A percentile compares a stretch with the other conserved stretches of the same genome.
Evolutionary conservation across 2,329 filamentous ascomycete species (phyloP).

Genomic region (Colletotrichum falcatum): DNA sequence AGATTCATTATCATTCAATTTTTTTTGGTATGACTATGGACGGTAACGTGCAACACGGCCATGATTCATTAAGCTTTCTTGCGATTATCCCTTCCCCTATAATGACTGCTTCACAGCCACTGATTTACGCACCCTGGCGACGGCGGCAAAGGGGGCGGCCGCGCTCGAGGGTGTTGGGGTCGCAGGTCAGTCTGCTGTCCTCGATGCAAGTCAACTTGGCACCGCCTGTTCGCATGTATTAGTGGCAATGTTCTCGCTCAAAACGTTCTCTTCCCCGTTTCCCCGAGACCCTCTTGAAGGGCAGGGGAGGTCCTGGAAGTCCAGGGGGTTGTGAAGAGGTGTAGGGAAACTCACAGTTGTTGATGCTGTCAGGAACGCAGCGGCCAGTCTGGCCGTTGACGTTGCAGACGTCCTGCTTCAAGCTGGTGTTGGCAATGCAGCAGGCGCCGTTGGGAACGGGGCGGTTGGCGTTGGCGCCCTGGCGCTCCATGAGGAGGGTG

Average conservation of each 20-base stretch:
- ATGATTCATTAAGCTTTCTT: neutral
- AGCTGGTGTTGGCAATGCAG: slow-evolving; percentile 50
- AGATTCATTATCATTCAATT: neutral
- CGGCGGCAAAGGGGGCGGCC: slow-evolving; percentile 47
- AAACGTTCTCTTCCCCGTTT: too few relatives aligned
- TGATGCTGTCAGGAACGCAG: slow-evolving; percentile 51
- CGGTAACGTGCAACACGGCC: neutral
- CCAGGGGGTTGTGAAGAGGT: neutral
- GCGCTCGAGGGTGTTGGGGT: slow-evolving; percentile 46
- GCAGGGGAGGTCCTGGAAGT: too few relatives aligned
- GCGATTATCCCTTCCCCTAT: neutral
- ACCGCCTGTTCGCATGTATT: slow-evolving; percentile 40
- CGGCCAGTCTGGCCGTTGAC: slow-evolving; percentile 49
- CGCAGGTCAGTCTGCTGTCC: slow-evolving; percentile 46
- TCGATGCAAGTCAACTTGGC: slow-evolving; percentile 46
- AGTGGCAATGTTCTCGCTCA: neutral
- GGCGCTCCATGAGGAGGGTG: slow-evolving; percentile 44
- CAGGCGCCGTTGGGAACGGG: slow-evolving; percentile 51
- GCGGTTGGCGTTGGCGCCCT: slow-evolving; percentile 51
- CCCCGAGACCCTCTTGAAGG: neutral
- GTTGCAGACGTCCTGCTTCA: slow-evolving; percentile 54
- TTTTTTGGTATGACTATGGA: neutral
- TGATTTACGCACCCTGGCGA: slow-evolving; percentile 25
- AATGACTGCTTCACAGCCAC: neutral
- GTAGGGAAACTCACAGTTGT: slow-evolving; percentile 48